Conservation (phyloP, 2,329 filamentous ascomycete genomes). For the Elsinoe perseae region DNA sequence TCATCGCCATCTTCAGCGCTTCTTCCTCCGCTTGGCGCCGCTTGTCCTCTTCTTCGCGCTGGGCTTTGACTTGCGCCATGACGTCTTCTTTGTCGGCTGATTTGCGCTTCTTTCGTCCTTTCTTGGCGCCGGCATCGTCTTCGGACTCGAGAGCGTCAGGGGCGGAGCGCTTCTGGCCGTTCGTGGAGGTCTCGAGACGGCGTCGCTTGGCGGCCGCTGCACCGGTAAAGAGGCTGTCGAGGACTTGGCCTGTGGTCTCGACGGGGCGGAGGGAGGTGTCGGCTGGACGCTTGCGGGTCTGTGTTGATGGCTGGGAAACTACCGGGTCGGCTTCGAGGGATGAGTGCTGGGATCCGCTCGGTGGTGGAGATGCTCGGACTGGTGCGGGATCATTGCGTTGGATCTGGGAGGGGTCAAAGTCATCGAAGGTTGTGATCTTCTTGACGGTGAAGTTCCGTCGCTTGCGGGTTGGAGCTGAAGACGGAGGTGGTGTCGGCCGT, state of each 20-base stretch:
- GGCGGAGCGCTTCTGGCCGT: slow-evolving; percentile 32
- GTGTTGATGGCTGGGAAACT: slow-evolving; percentile 25
- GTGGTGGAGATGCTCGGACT: slow-evolving; percentile 5
- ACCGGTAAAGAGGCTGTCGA: slow-evolving; percentile 68
- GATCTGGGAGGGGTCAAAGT: slow-evolving; percentile 30
- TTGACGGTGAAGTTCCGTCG: slow-evolving; percentile 33
- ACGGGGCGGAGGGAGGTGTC: slow-evolving; percentile 20
- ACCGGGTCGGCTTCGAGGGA: slow-evolving; percentile 14
- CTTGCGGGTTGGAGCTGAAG: slow-evolving; percentile 16
- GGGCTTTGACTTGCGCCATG: slow-evolving; percentile 50
- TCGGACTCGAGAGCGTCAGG: slow-evolving; percentile 18
- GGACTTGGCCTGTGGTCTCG: slow-evolving; percentile 41
- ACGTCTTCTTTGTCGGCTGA: slow-evolving; percentile 55
- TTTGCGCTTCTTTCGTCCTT: slow-evolving; percentile 31
- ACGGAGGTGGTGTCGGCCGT: not conserved
- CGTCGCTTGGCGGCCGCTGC: slow-evolving; percentile 73
- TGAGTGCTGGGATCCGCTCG: slow-evolving; percentile 21
- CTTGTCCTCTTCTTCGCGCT: slow-evolving; percentile 46
- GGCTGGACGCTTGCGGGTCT: slow-evolving; percentile 26
- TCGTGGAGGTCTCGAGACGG: slow-evolving; percentile 51
- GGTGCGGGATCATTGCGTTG: slow-evolving; percentile 19
- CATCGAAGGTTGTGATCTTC: slow-evolving; percentile 52
- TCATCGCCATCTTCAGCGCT: slow-evolving; percentile 50
- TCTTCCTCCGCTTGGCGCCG: slow-evolving; percentile 55
- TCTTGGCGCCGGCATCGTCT: slow-evolving; percentile 16